Conservation (phyloP, 164 flowering plant species). For the Sedum album region DNA sequence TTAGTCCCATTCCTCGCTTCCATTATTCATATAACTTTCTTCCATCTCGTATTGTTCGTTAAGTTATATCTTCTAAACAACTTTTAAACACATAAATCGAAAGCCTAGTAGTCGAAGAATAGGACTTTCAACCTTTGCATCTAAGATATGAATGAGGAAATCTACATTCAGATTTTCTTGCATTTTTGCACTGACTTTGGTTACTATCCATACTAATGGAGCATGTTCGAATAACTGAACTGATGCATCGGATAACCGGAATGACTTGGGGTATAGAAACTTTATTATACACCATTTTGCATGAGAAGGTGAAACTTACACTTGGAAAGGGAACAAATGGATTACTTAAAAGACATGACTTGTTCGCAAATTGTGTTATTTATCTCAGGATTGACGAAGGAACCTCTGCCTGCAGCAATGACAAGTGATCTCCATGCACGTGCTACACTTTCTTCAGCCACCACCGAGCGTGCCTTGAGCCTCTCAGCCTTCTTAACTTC, state of each 20-base stretch:
- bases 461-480: slow-evolving; percentile 46
- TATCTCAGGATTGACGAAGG: slow-evolving; percentile 17
- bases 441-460: slow-evolving; percentile 39
- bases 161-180: too few relatives aligned
- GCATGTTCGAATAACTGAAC: too few relatives aligned
- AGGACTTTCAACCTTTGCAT: too few relatives aligned
- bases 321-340: neutral
- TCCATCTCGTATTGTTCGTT: neutral
- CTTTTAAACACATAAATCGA: too few relatives aligned
- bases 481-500: slow-evolving; percentile 68
- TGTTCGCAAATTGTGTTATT: slow-evolving; percentile 63
- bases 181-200: too few relatives aligned
- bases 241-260: too few relatives aligned
- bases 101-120: too few relatives aligned
- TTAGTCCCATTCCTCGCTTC: neutral
- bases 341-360: slow-evolving; percentile 14
- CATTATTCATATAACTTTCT: neutral
- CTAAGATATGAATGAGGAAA: too few relatives aligned
- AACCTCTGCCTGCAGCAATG: slow-evolving; percentile 80
- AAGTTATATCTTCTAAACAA: neutral
- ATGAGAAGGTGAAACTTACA: neutral
- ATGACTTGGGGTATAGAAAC: too few relatives aligned
- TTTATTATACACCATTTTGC: neutral
- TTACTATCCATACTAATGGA: too few relatives aligned
- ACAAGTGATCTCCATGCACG: slow-evolving; percentile 86